Evolutionary conservation across 2,329 filamentous ascomycete species (phyloP).

Genomic region (Penicillium verrucosum): DNA sequence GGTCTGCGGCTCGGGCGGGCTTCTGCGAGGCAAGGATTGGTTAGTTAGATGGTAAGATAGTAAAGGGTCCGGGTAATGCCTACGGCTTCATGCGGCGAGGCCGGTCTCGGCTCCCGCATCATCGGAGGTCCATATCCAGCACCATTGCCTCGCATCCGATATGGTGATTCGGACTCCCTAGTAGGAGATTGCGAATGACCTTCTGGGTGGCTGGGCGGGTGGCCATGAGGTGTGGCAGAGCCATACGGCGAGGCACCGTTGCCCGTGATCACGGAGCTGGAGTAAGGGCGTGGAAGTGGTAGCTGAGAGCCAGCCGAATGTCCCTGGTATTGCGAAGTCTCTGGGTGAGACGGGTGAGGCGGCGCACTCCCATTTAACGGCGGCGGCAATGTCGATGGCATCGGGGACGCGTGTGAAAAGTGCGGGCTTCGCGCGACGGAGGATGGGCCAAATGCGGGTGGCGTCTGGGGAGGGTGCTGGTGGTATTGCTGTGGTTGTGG

Average conservation of each 20-base stretch:
- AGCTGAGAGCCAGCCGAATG: slow-evolving; percentile 33
- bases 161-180: slow-evolving; percentile 39
- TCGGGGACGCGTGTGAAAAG: slow-evolving; percentile 40
- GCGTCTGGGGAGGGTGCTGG: slow-evolving; percentile 42
- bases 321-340: slow-evolving; percentile 36
- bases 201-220: slow-evolving; percentile 38
- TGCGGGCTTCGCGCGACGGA: slow-evolving; percentile 41
- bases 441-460: slow-evolving; percentile 39
- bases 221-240: slow-evolving; percentile 40
- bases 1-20: slow-evolving; percentile 70
- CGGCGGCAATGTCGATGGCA: slow-evolving; percentile 39
- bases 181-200: slow-evolving; percentile 43
- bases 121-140: slow-evolving; percentile 32
- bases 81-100: slow-evolving; percentile 43
- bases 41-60: slow-evolving; percentile 17
- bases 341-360: slow-evolving; percentile 29
- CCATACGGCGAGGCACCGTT: slow-evolving; percentile 39
- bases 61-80: slow-evolving; percentile 13
- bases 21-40: slow-evolving; percentile 49
- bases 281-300: slow-evolving; percentile 36
- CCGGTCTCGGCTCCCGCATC: slow-evolving; percentile 30
- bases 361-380: slow-evolving; percentile 38
- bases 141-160: slow-evolving; percentile 30
- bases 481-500: slow-evolving; percentile 33
- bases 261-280: slow-evolving; percentile 34